Base-by-base conservation (phyloP, 352 stramenopile genomes). In the Chrysophaeum taylorii region DNA sequence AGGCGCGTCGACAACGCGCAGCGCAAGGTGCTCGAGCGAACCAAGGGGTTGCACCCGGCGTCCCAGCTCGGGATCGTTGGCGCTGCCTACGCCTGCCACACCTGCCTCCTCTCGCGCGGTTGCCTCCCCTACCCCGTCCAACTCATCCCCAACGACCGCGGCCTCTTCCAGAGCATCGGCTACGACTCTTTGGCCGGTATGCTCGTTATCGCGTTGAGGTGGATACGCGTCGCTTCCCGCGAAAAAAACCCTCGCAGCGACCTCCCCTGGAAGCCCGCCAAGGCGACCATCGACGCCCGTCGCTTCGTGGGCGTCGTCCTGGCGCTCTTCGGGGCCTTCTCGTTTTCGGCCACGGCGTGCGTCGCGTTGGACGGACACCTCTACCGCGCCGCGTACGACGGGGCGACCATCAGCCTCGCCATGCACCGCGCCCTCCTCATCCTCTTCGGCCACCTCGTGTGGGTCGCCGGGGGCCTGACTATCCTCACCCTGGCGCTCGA, bases 381-480 rank as follows among this genome's bases (percentile, higher is more conserved):
- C 0, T 76, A 72, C 35, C 41, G 68, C n/a, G 48, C 5, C 18
- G 25, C 48, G 18, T 25, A n/a, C 18, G 25, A 9, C 48, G 5
- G 18, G 48, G 33, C 48, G 48, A 15, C 42, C n/a, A n/a, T n/a
- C n/a, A n/a, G n/a, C n/a, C n/a, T n/a, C 15, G 48, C 48, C 48
- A 60, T 60, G 48, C 18, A 25, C 5, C 48, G 48, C 5, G 48
- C 48, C 7, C 5, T 78, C 31, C 74, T 77, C 52, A 71, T 78
- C 29, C 69, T 78, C 66, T 31, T 72, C 33, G 74, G 74, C 21
- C 74, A 78, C 67, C 63, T 78, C 35, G 57, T 76, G 57, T 78
- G 74, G 74, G 71, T 78, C 2, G 16, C 68, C 9, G 62, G 67
- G 70, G 74, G 74, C 29, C 57, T 73, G 7, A 36, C 35, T 36